These are phyloP conservation scores for Sistotremastrum suecicum DNA, from an alignment of 768 basidiomycete species.

Conservation along the genomic window DNA sequence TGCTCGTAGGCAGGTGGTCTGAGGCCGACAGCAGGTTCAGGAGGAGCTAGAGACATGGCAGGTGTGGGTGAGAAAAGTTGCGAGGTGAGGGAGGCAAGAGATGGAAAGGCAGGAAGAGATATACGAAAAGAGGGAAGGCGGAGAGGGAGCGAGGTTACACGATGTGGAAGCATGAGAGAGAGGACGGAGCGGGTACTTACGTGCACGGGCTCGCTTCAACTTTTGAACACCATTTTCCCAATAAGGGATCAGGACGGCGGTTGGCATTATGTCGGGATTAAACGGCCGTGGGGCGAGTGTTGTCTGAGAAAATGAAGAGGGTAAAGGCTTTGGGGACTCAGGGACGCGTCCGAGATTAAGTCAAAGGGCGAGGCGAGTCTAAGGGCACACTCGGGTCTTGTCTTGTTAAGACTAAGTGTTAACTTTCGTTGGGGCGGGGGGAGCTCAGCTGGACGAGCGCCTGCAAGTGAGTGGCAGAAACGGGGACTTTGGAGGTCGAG, in stretches of 20 bases:
- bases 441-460: no score
- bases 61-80: not conserved
- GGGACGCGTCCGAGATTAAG: no score
- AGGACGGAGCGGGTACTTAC: constrained; percentile 24
- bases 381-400: no score
- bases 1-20: constrained; percentile 44
- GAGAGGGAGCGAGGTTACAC: constrained; percentile 1
- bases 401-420: no score
- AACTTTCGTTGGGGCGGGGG: no score
- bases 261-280: constrained; percentile 5
- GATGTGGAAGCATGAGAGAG: not conserved
- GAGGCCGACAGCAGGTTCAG: constrained; percentile 36
- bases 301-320: no score
- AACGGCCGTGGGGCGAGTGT: no score
- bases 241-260: constrained; percentile 50
- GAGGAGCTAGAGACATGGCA: constrained; percentile 19
- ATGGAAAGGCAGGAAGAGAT: constrained; percentile 5
- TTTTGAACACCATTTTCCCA: constrained; percentile 58
- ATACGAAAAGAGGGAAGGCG: constrained; percentile 1
- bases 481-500: no score
- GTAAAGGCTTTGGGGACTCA: no score
- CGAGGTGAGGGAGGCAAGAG: not conserved
- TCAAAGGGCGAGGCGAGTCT: no score
- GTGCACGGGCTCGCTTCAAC: constrained; percentile 43
- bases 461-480: no score